A percentile compares a stretch with the other conserved stretches of the same genome.
These are phyloP conservation scores for Dryas octopetala DNA, from an alignment of 306 rosid species.

Conservation along the genomic window DNA sequence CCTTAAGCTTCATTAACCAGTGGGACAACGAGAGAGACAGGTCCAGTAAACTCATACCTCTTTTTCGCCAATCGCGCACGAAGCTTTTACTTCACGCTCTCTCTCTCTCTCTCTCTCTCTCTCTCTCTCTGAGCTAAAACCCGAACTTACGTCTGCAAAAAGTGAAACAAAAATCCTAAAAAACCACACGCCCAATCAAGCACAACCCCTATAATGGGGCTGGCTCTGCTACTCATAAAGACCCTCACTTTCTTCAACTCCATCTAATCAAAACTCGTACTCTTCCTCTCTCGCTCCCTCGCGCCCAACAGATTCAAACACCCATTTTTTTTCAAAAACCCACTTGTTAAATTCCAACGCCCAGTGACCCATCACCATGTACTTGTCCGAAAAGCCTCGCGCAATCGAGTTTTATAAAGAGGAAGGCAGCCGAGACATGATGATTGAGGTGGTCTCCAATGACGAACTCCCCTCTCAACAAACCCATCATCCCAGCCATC, in stretches of 20 bases:
- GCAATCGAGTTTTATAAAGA: slow-evolving; percentile 72
- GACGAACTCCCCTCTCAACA: slow-evolving; percentile 34
- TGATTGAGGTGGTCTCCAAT: slow-evolving; percentile 66
- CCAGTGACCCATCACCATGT: slow-evolving; percentile 40
- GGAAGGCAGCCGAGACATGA: slow-evolving; percentile 57
- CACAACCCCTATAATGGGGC: background rate
- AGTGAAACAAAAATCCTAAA: background rate
- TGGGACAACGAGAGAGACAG: too few relatives aligned
- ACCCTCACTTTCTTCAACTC: background rate
- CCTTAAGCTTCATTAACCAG: too few relatives aligned
- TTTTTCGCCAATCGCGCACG: background rate
- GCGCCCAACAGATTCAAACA: too few relatives aligned
- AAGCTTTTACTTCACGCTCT: slow-evolving; percentile 27
- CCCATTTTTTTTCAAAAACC: background rate
- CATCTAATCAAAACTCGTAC: background rate
- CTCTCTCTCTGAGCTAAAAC: slow-evolving; percentile 6
- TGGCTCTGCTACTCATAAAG: slow-evolving; percentile 8
- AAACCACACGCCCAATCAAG: background rate
- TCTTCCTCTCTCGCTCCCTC: background rate
- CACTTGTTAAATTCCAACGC: background rate
- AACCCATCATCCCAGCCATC: slow-evolving; percentile 33
- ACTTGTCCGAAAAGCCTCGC: slow-evolving; percentile 70
- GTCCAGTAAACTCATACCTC: background rate
- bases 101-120: background rate
- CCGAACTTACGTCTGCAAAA: slow-evolving; percentile 12